Evolutionary conservation across 768 basidiomycete genomes (phyloP).

Genomic region (Rhodotorula kratochvilovae): DNA sequence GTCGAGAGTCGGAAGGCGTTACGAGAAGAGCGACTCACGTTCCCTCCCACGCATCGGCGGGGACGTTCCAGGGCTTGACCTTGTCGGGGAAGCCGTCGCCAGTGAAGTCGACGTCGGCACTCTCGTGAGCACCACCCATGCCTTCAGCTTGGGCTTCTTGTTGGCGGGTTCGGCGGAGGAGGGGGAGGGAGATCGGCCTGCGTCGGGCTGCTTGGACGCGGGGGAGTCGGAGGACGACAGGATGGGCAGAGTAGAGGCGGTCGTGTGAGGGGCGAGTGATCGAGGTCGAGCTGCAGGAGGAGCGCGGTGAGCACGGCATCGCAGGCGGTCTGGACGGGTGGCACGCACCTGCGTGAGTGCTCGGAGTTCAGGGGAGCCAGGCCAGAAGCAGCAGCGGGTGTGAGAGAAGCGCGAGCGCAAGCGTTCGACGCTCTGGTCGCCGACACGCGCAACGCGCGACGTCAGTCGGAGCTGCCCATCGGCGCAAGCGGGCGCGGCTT

Average conservation of each 20-base stretch:
- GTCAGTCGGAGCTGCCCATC: too few species aligned
- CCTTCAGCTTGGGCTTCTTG: neutral
- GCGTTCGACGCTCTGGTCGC: too few species aligned
- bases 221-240: neutral
- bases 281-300: too few species aligned
- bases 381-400: too few species aligned
- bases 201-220: neutral
- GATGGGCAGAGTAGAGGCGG: neutral
- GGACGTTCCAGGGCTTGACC: neutral
- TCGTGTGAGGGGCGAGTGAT: neutral
- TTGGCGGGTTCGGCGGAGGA: neutral
- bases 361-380: too few species aligned
- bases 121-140: conserved; percentile 13
- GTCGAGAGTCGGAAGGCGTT: neutral
- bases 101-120: conserved; percentile 2
- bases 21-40: neutral
- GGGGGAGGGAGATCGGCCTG: neutral
- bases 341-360: too few species aligned
- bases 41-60: neutral
- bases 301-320: too few species aligned
- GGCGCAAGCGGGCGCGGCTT: too few species aligned
- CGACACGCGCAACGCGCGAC: too few species aligned
- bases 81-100: neutral
- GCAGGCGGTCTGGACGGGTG: too few species aligned
- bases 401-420: too few species aligned